Percentiles rank a stretch among this genome's conserved stretches.
Evolutionary conservation across 192 early-diverging fungal genomes (phyloP).

Genomic region (Podochytrium sp.): DNA sequence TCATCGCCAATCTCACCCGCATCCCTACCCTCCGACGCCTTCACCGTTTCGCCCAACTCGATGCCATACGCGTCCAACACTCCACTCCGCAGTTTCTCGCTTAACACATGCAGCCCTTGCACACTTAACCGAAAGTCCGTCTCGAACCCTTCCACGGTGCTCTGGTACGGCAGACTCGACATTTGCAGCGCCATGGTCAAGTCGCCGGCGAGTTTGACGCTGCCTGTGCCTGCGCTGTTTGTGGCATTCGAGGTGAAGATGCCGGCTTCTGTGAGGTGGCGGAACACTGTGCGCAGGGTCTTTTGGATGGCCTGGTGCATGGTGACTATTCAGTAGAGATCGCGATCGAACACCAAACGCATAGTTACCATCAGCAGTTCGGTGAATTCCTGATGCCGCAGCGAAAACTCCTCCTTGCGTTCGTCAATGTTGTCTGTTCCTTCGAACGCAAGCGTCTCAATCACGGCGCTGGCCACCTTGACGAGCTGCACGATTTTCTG

Average conservation of each 20-base stretch:
- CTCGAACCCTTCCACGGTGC: slow-evolving; percentile 11
- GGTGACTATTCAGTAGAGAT: background rate
- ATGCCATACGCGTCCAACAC: slow-evolving; percentile 7
- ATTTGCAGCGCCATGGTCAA: background rate
- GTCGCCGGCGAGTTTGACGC: slow-evolving; percentile 1
- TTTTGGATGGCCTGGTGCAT: slow-evolving; percentile 10
- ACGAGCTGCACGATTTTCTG: slow-evolving; percentile 9
- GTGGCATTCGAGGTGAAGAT: background rate
- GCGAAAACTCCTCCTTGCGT: slow-evolving; percentile 3
- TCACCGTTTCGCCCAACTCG: background rate
- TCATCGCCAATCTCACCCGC: background rate
- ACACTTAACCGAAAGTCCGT: slow-evolving; percentile 6
- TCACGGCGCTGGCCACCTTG: background rate
- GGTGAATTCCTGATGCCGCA: background rate
- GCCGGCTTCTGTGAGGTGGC: slow-evolving; percentile 8
- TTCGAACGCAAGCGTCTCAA: background rate
- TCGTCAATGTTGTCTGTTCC: background rate
- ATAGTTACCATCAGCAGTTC: background rate
- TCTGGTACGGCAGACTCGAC: slow-evolving; percentile 14
- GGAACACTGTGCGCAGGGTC: slow-evolving; percentile 5
- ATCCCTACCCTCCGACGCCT: background rate
- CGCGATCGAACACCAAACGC: background rate
- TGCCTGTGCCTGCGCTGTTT: too few species aligned
- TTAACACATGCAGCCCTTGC: background rate
- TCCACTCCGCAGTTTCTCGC: background rate